These are phyloP conservation scores for Penicillium macrosclerotiorum DNA, from an alignment of 495 filamentous ascomycete species.

Conservation along the genomic window DNA sequence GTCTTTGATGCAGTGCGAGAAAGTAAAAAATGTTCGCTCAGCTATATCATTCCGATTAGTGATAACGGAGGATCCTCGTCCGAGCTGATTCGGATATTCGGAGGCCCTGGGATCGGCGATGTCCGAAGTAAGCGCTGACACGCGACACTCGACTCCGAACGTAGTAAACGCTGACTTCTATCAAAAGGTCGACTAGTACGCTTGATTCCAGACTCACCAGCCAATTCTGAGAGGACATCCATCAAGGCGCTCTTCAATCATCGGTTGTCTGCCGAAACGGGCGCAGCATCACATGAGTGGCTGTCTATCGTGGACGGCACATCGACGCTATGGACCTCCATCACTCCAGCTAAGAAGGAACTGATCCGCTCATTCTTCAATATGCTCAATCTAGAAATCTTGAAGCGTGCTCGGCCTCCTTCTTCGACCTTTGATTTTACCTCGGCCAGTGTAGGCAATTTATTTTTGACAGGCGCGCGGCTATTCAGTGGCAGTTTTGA, in stretches of 20 bases:
- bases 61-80: constrained; percentile 94
- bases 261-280: constrained; percentile 59
- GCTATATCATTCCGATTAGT: constrained; percentile 88
- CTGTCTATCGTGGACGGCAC: constrained; percentile 83
- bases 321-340: constrained; percentile 68
- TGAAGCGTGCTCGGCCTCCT: constrained; percentile 76
- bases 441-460: constrained; percentile 85
- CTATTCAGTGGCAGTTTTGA: constrained; percentile 81
- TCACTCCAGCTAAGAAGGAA: constrained; percentile 83
- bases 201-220: constrained; percentile 69
- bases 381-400: constrained; percentile 81
- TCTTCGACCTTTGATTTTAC: constrained; percentile 83
- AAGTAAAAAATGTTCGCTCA: constrained; percentile 66
- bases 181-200: constrained; percentile 80
- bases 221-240: constrained; percentile 62
- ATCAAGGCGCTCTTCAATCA: constrained; percentile 84
- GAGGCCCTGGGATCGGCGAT: constrained; percentile 91
- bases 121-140: constrained; percentile 66
- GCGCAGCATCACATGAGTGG: constrained; percentile 61
- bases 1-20: constrained; percentile 76
- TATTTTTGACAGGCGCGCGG: constrained; percentile 83
- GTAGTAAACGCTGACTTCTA: constrained; percentile 1
- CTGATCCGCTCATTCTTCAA: constrained; percentile 90
- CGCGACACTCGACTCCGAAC: neutral
- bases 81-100: constrained; percentile 89